Base-by-base conservation (phyloP, 2,329 filamentous ascomycete species). In the Lecanosticta acicola region DNA sequence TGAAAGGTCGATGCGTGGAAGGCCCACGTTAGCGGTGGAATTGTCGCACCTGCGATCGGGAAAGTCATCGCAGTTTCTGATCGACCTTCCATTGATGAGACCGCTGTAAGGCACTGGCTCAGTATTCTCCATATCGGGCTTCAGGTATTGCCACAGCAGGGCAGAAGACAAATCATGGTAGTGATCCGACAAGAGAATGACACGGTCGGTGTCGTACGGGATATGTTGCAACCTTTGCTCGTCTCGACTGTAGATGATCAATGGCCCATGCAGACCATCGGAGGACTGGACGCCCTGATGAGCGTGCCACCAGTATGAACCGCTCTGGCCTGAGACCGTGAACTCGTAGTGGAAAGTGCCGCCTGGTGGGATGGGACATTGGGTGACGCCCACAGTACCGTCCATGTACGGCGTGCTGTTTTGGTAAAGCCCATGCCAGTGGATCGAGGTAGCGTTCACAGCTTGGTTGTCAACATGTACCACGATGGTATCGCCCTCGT, bases 161-260 rank as follows among this genome's bases (percentile, higher is more conserved):
- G 60, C 59, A 4, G 68, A 66, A 8, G 70, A 71, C 1, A 67
- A 60, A 41, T 83, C 77, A 55, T 85, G 80, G 51, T 87, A 86
- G 62, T 84, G 79, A 53, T 87, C 83, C 19, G 79, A 79, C 3
- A 87, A 64, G 63, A 84, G 75, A 5, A 86, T 56, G 0, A 84
- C 69, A n/a, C 77, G 69, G 49, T 86, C 83, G 3, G 68, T 62
- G 9, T 69, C 71, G 48, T 73, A 72, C 5, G 71, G 39, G 3
- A 70, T 48, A 21, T 63, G 59, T 45, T 71, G 69, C 21, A 68
- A 32, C 13, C 54, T 64, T 9, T 74, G 72, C 43, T 77, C 66
- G 39, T 73, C 68, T 32, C 64, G 59, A 17, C 53, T 71, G 52
- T 83, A 78, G 11, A 85, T 66, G 14, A 84, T 68, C 39, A 85